phyloP scores from a whole-genome alignment of 306 rosid genomes.

The Cicer judaicum region DNA sequence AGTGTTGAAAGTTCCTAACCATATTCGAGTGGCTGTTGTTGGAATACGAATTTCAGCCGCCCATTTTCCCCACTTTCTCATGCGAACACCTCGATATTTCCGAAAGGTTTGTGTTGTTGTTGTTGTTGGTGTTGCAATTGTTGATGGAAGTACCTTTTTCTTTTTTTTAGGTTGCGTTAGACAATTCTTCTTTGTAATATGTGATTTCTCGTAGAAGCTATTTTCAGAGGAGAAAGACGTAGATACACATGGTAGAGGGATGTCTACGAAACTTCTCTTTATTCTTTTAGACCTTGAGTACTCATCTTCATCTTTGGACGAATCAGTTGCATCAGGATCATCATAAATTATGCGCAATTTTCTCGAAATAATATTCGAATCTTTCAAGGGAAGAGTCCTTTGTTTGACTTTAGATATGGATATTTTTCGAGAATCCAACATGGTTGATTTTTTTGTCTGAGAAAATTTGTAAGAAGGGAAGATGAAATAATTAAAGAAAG shows the following conservation, averaged over 20 bases:
- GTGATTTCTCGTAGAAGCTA: slow-evolving; percentile 45
- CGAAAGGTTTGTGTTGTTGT: slow-evolving; percentile 47
- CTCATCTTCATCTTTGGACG: slow-evolving; percentile 83
- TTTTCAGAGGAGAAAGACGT: slow-evolving; percentile 9
- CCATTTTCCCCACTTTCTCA: slow-evolving; percentile 90
- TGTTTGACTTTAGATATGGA: slow-evolving; percentile 40
- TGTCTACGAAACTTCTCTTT: slow-evolving; percentile 48
- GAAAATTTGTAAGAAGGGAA: slow-evolving; percentile 2
- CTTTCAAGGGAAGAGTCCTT: slow-evolving; percentile 1
- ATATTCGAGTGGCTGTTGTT: slow-evolving; percentile 51
- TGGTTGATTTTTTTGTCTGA: background rate
- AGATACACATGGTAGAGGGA: slow-evolving; percentile 47
- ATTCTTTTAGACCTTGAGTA: slow-evolving; percentile 10
- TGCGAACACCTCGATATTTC: slow-evolving; percentile 73
- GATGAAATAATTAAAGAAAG: background rate
- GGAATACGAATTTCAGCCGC: slow-evolving; percentile 97
- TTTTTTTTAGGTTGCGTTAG: slow-evolving; percentile 8
- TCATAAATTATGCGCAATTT: slow-evolving; percentile 61
- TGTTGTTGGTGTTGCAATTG: background rate
- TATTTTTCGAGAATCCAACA: slow-evolving; percentile 51
- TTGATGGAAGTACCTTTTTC: slow-evolving; percentile 38
- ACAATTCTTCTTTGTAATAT: background rate
- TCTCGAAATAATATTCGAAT: slow-evolving; percentile 43
- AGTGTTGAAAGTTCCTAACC: slow-evolving; percentile 85
- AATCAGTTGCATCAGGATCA: slow-evolving; percentile 83